A percentile compares a stretch with the other conserved stretches of the same genome.
phyloP scores from a whole-genome alignment of 169 alveolate genomes.

The Babesia ovata region DNA sequence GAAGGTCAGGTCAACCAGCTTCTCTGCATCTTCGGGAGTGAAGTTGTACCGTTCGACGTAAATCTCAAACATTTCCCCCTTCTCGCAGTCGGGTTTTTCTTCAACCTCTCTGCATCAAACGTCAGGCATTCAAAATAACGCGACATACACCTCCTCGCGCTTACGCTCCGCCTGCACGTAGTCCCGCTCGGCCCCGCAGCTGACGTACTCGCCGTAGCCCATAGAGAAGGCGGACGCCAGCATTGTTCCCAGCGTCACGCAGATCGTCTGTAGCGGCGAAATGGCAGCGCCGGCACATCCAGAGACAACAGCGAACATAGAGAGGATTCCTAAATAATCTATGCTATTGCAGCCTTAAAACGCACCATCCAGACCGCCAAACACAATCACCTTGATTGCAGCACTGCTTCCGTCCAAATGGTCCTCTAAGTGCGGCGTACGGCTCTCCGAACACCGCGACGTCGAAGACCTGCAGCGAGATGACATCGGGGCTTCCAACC shows the following conservation, averaged over 20 bases:
- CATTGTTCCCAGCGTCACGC: slow-evolving; percentile 86
- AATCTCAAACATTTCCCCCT: slow-evolving; percentile 85
- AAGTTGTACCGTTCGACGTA: slow-evolving; percentile 84
- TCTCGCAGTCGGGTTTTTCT: slow-evolving; percentile 88
- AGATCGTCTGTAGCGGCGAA: slow-evolving; percentile 83
- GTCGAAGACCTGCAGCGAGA: neutral
- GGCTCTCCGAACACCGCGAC: neutral
- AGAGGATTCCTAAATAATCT: slow-evolving; percentile 78
- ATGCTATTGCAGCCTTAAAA: no score
- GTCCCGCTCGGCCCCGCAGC: slow-evolving; percentile 81
- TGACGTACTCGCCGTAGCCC: slow-evolving; percentile 89
- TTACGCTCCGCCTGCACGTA: slow-evolving; percentile 77
- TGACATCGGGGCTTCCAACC: neutral
- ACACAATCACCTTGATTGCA: slow-evolving; percentile 82
- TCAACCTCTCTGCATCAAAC: slow-evolving; percentile 83
- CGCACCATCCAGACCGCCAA: slow-evolving; percentile 89
- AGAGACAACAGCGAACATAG: slow-evolving; percentile 88
- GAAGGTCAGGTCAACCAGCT: slow-evolving; percentile 84
- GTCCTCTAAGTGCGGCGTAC: slow-evolving; percentile 28
- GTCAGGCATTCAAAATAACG: slow-evolving; percentile 20
- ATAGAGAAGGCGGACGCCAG: slow-evolving; percentile 89
- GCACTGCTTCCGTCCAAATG: slow-evolving; percentile 69
- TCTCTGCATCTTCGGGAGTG: slow-evolving; percentile 82
- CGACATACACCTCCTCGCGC: slow-evolving; percentile 82
- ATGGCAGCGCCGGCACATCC: slow-evolving; percentile 90